phyloP scores from a whole-genome alignment of 768 basidiomycete genomes.

The Mycena floridula region DNA sequence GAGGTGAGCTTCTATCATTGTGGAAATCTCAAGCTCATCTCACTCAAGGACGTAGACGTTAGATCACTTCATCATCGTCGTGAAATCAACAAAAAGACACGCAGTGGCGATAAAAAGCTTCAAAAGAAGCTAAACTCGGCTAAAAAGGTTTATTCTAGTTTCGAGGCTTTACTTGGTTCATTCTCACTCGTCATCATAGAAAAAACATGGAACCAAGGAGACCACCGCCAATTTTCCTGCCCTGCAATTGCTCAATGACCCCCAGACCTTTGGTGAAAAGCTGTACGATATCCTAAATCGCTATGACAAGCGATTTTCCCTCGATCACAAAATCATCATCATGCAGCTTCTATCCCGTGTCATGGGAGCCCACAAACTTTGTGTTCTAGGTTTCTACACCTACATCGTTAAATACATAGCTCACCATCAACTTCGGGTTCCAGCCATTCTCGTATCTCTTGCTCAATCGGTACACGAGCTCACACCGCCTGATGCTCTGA shows the following conservation, averaged over 20 bases:
- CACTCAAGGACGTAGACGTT: conserved; percentile 53
- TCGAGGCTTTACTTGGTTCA: neutral
- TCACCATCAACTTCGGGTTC: conserved; percentile 87
- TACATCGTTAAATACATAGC: conserved; percentile 93
- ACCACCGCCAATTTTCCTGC: conserved; percentile 78
- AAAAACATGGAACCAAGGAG: conserved; percentile 19
- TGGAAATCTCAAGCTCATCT: conserved; percentile 6
- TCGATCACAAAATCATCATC: conserved; percentile 95
- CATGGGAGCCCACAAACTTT: conserved; percentile 89
- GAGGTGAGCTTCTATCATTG: conserved; percentile 27
- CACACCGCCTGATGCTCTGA: conserved; percentile 88
- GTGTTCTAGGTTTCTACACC: conserved; percentile 91
- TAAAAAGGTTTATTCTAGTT: conserved; percentile 67
- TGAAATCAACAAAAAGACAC: conserved; percentile 92
- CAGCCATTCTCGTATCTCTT: conserved; percentile 87
- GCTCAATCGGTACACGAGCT: conserved; percentile 94
- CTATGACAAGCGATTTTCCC: conserved; percentile 91
- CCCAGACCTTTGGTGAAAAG: conserved; percentile 93
- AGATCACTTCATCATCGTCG: conserved; percentile 76
- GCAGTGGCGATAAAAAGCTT: conserved; percentile 76
- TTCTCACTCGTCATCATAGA: conserved; percentile 21
- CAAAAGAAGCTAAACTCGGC: conserved; percentile 64
- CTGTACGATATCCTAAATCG: conserved; percentile 78
- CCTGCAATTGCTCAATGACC: conserved; percentile 87
- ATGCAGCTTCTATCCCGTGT: conserved; percentile 96